Conservation (phyloP, 2,329 filamentous ascomycete species). For the Aspergillus persii region DNA sequence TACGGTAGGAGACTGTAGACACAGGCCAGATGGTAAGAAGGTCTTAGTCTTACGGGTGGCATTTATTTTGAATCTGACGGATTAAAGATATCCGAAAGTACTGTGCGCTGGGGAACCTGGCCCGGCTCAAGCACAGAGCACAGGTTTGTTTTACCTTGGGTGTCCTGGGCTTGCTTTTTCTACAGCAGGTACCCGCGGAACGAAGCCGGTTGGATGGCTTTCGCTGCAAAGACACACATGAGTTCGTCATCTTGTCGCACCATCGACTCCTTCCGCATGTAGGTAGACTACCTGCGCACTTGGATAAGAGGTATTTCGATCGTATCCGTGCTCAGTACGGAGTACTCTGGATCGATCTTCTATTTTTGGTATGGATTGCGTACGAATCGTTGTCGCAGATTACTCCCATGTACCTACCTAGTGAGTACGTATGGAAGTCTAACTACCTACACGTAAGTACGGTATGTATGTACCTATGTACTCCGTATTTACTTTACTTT, state of each 20-base stretch:
- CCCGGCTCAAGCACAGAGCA: neutral
- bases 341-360: neutral
- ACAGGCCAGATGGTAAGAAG: neutral
- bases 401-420: too few relatives aligned
- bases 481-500: too few relatives aligned
- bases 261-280: neutral
- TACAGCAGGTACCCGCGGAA: neutral
- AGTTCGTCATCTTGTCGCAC: neutral
- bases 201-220: neutral
- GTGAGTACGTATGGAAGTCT: too few relatives aligned
- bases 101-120: neutral
- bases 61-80: neutral
- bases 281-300: neutral
- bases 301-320: neutral
- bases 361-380: neutral
- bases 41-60: neutral
- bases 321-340: neutral
- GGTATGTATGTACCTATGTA: too few relatives aligned
- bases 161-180: neutral
- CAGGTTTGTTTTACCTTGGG: neutral
- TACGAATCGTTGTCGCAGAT: neutral
- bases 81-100: too few relatives aligned
- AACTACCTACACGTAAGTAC: too few relatives aligned
- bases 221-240: neutral
- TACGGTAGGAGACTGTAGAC: neutral